Conservation (phyloP, 2,329 filamentous ascomycete species). For the Ophiostoma novo-ulmi region DNA sequence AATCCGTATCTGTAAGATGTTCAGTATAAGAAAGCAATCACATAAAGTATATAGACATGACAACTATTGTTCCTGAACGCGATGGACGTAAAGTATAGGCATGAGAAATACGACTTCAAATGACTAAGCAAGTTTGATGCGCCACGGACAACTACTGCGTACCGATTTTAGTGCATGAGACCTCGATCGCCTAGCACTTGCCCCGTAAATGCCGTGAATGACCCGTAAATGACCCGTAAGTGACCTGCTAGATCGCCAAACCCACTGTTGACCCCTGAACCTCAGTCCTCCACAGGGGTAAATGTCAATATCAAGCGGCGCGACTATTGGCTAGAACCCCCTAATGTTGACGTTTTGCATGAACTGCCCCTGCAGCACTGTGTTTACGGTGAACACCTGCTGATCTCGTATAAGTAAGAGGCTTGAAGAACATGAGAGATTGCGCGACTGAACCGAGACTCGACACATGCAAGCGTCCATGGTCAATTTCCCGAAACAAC, state of each 20-base stretch:
- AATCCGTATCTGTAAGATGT: conserved; percentile 4
- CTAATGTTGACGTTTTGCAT: conserved; percentile 11
- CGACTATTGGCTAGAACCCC: conserved; percentile 8
- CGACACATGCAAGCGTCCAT: conserved; percentile 2
- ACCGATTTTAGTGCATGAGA: neutral
- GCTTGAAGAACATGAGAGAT: neutral
- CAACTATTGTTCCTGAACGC: no score
- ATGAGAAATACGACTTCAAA: neutral
- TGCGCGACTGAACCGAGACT: neutral
- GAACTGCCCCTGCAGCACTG: conserved; percentile 11
- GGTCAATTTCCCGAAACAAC: neutral
- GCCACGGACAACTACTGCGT: neutral
- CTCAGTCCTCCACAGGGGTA: neutral
- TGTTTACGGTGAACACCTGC: neutral
- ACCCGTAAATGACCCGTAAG: no score
- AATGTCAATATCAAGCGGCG: conserved; percentile 7
- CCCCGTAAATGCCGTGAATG: neutral
- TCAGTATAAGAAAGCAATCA: neutral
- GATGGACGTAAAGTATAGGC: neutral
- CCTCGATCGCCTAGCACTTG: neutral
- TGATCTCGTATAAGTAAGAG: neutral
- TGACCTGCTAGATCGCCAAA: neutral
- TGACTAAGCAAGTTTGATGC: neutral
- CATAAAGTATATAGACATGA: neutral
- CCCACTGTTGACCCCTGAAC: neutral